Percentiles rank a stretch among this genome's conserved stretches.
Conservation (phyloP, 352 stramenopile genomes). For the Globisporangium orthogonon region DNA sequence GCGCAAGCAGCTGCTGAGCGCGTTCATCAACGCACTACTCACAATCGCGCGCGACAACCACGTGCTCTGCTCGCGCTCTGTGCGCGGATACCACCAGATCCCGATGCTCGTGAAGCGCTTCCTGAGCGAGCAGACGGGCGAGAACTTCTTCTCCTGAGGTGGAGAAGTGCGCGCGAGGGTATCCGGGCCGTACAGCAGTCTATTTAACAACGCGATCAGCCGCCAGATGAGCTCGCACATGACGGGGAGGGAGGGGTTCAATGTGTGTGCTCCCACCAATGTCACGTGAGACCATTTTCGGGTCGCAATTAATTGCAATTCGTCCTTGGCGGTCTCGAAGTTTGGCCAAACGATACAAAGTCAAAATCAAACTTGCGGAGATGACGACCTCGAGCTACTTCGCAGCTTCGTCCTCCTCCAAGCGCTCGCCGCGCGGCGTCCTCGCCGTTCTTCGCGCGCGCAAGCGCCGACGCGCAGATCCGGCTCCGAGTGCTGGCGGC, state of each 20-base stretch:
- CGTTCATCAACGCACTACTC: slow-evolving; percentile 43
- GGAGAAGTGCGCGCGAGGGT: background rate
- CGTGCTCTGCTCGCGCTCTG: slow-evolving; percentile 20
- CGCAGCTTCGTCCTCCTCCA: no score
- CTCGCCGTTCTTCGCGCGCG: background rate
- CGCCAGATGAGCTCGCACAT: no score
- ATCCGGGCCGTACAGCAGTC: no score
- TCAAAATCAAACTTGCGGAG: background rate
- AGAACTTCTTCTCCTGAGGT: slow-evolving; percentile 34
- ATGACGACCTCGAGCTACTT: background rate
- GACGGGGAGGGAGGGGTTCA: no score
- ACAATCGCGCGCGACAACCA: slow-evolving; percentile 20
- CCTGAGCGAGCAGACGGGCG: slow-evolving; percentile 37
- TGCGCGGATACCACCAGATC: slow-evolving; percentile 40
- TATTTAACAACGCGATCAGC: no score
- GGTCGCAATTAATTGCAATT: no score
- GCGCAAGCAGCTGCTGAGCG: slow-evolving; percentile 32
- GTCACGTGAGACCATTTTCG: no score
- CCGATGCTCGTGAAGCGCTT: slow-evolving; percentile 38
- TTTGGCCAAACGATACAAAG: no score
- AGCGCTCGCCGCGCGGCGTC: background rate
- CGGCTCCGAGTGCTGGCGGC: no score
- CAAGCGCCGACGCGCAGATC: background rate
- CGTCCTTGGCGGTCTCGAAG: no score
- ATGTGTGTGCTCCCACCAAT: no score